Base-by-base conservation (phyloP, 306 rosid species). In the Ammopiptanthus mongolicus region DNA sequence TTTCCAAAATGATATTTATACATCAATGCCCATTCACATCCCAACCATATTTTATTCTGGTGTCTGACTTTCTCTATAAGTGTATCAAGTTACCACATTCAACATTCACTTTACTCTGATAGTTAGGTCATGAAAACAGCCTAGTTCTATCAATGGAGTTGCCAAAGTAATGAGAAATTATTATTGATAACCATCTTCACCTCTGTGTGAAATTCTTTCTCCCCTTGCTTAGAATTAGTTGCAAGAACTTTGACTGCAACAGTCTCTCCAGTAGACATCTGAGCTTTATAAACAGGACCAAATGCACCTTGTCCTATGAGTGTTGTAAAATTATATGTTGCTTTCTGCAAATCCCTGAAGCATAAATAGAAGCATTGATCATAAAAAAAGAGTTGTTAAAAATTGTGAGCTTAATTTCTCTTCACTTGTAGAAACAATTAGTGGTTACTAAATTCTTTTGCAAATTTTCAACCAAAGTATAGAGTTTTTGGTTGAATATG, bases 231-330 rank as follows among this genome's bases (percentile, higher is more conserved):
- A 74, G 99, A 96, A 85, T 96, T 86, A 56, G 90, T 89, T 50
- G 97, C 99, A 71, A 96, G 99, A 71, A 96, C 96, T 86, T 96
- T 96, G 51, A 96, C 97, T 17, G 99, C 99, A 76, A 96, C 91
- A 8, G 86, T 89, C 80, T 92, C 99, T 0, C 98, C 98, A 0
- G 96, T 90, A 14, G 86, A 85, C 98, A 96, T 92, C 67, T 92
- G 98, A 84, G 99, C 99, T 83, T 78, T 96, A 82, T 90, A 96
- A 78, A 96, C 99, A 73, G 96, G 98, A 80, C 99, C 99, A 75
- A 96, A 96, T 10, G 99, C 98, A 39, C 99, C 99, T 82, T 96
- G 97, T 72, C 99, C 99, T 77, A 96, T 86, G 18, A 89, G 86
- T 42, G 99, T 96, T 51, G 99, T 96, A 75, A 96, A 96, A 74